These are phyloP conservation scores for Sphaerostilbella broomeana DNA, from an alignment of 2,329 filamentous ascomycete species.

Conservation along the genomic window DNA sequence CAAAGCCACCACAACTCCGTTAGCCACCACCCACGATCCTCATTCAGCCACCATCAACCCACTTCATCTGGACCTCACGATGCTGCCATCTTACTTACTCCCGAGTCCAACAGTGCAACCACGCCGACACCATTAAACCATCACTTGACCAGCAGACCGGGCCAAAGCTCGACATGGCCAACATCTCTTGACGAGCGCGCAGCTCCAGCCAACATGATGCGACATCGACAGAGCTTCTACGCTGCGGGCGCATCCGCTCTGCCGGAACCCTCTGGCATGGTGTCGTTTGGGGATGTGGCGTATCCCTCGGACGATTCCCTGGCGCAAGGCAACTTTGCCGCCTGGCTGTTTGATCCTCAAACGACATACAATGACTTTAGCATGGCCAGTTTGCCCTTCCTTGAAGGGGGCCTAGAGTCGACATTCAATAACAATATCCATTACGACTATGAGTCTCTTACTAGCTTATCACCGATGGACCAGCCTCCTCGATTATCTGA, in stretches of 20 bases:
- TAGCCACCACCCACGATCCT: not conserved
- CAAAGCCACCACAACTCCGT: conserved; percentile 1
- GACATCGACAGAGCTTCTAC: conserved; percentile 34
- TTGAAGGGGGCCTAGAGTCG: conserved; percentile 44
- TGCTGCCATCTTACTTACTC: conserved; percentile 39
- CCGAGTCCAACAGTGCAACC: conserved; percentile 31
- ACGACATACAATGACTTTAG: conserved; percentile 36
- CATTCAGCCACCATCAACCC: conserved; percentile 17
- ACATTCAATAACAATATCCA: conserved; percentile 45
- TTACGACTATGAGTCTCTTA: conserved; percentile 45
- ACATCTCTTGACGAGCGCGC: conserved; percentile 30
- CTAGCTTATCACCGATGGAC: conserved; percentile 41
- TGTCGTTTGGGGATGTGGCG: conserved; percentile 21
- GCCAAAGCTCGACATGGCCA: conserved; percentile 19
- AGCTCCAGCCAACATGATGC: conserved; percentile 28
- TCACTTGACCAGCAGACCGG: conserved; percentile 11
- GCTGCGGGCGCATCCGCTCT: conserved; percentile 22
- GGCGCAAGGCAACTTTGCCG: conserved; percentile 40
- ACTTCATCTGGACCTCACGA: conserved; percentile 36
- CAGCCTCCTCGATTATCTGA: conserved; percentile 34
- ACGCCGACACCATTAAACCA: conserved; percentile 22
- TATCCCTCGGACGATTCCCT: conserved; percentile 28
- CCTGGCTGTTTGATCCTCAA: conserved; percentile 46
- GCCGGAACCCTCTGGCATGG: conserved; percentile 28
- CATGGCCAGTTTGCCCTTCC: conserved; percentile 39